Evolutionary conservation across 192 early-diverging fungal species (phyloP), one percentile per base, ranked within the genome.

Genomic region (Gryganskiella cystojenkinii): DNA sequence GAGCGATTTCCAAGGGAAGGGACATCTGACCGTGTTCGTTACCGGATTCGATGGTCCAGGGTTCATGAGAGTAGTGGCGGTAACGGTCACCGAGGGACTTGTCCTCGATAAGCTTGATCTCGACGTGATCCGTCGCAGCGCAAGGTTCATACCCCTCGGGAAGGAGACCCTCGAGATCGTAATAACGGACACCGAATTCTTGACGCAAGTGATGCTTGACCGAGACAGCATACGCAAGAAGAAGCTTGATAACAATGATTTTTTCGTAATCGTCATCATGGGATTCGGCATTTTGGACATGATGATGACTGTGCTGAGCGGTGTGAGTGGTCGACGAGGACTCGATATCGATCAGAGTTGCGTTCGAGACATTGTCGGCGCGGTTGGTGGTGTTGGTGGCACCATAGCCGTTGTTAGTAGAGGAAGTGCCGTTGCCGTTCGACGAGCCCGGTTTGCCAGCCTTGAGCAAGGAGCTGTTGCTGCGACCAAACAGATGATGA

Each of bases 161-260:
- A 19, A 88, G 53, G 40, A 87, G 78, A 22, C 68, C 50, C 37
- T 82, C 75, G n/a, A 89, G 81, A 70, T 87, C 88, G 35, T 78
- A 81, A 27, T 82, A 83, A 25, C 83, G 75, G 43, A 82, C 31
- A 20, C 84, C 88, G 61, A 80, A 64, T 66, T 91, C 89, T 24
- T 80, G 82, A 24, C 90, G 73, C 19, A 90, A 61, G 37, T 85
- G 80, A 56, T 84, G 81, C 67, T 84, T 86, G 47, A 83, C 60
- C 13, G 84, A 57, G 46, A 83, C 55, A 19, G 75, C 83, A 47
- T 67, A 85, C 6, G 83, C 85, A 14, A 85, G 35, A 56, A 87
- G 46, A 24, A 84, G 59, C 40, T 80, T 71, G 52, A 87, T 69
- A n/a, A 82, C 61, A 17, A 74, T 35, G 7, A 76, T 50, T 53